Conservation (phyloP, 2,329 filamentous ascomycete species). For the Penicillium nordicum region DNA sequence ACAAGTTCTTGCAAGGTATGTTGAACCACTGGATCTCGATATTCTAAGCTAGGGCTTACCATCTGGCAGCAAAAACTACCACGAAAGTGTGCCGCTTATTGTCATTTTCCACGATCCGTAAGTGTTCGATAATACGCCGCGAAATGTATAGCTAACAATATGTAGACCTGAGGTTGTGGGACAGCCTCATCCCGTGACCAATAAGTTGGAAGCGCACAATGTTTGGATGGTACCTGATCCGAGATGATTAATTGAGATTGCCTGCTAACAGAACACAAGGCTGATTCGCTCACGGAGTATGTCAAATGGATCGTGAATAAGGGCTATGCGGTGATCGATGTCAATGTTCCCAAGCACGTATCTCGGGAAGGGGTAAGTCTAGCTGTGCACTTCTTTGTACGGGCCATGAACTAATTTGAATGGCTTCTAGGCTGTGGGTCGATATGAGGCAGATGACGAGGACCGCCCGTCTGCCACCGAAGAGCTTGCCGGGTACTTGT, state of each 20-base stretch:
- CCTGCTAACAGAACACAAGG: conserved; percentile 51
- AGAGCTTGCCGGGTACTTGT: conserved; percentile 79
- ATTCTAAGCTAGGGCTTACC: neutral
- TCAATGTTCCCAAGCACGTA: conserved; percentile 81
- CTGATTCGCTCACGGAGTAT: conserved; percentile 76
- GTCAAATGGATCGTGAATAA: conserved; percentile 77
- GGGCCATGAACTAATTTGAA: neutral
- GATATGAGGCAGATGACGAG: conserved; percentile 47
- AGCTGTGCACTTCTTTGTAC: neutral
- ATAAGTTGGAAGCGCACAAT: conserved; percentile 75
- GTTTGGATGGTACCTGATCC: conserved; percentile 71
- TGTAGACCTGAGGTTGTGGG: conserved; percentile 66
- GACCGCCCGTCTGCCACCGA: conserved; percentile 57
- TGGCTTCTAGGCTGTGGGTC: conserved; percentile 20
- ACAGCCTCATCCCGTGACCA: conserved; percentile 66
- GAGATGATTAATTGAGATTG: conserved; percentile 9
- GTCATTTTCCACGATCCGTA: conserved; percentile 89
- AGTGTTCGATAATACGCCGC: conserved; percentile 35
- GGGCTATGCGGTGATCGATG: conserved; percentile 80
- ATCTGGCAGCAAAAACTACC: conserved; percentile 57
- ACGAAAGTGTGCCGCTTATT: conserved; percentile 64
- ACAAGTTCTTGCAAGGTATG: conserved; percentile 75
- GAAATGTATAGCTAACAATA: conserved; percentile 11
- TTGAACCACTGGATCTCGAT: neutral
- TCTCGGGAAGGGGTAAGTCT: conserved; percentile 59